Evolutionary conservation across 805 yeast genomes (phyloP), one percentile per base, ranked within the genome.

Genomic region (Saturnispora zaruensis): DNA sequence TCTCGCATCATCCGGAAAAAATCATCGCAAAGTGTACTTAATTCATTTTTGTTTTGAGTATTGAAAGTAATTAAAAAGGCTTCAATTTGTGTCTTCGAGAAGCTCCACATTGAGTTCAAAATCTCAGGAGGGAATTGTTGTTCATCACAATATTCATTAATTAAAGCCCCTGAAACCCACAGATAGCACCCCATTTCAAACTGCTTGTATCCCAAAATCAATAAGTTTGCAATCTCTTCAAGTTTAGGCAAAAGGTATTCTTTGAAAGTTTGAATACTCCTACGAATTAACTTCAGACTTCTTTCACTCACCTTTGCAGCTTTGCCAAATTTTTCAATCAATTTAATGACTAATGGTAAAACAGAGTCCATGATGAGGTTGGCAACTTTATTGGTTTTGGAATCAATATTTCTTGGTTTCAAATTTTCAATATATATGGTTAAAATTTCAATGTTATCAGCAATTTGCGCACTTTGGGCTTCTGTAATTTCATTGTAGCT

Each of bases 141-240:
- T 51, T 70, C 75, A 43, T 75, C 79, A 55, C 81, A 83, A 56
- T 75, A 90, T 53, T 87, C 91, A 50, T 86, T 78, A 47, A 86
- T 79, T 25, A 89, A 69, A 8, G 84, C 74, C 7, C 96, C 97
- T 2, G 95, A 82, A 13, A 87, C 91, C 93, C 95, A 90, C 50
- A 90, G 68, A 61, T 84, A 89, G 63, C 96, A 87, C 4, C 96
- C 97, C 59, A 70, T 78, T 33, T 80, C 77, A 20, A 84, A 83
- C 25, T 68, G 67, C 42, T 79, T 74, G 67, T 88, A 90, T 1
- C 95, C 93, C 36, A 74, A 73, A 20, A 78, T 82, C 49, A 89
- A 72, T 45, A 82, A 66, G 49, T 76, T 81, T 1, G 88, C 87
- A 36, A 88, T 75, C 13, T 77, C 72, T 3, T 80, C 76, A 18